Conservation (phyloP, 441 rosid genomes). For the Aleurites moluccanus region DNA sequence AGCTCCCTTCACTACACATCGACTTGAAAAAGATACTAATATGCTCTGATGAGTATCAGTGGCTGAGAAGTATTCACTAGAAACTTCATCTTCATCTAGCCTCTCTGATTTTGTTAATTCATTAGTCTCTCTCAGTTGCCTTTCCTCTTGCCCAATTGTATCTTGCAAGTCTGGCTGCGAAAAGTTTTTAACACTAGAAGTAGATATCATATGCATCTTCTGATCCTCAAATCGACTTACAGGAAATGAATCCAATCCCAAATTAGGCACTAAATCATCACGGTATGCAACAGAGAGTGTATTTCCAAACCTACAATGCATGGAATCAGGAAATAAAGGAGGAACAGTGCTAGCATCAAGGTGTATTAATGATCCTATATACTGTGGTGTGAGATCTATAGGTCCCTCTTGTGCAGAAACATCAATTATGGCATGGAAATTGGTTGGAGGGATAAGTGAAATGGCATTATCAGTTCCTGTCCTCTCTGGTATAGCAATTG, state of each 20-base stretch:
- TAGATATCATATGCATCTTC: slow-evolving; percentile 23
- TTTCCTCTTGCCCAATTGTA: slow-evolving; percentile 38
- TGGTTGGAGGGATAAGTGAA: slow-evolving; percentile 36
- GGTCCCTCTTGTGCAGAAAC: slow-evolving; percentile 36
- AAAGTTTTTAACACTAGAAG: slow-evolving; percentile 29
- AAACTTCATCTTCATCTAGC: slow-evolving; percentile 47
- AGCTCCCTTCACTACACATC: slow-evolving; percentile 68
- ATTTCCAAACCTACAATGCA: slow-evolving; percentile 36
- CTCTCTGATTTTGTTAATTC: slow-evolving; percentile 43
- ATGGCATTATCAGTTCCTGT: slow-evolving; percentile 39
- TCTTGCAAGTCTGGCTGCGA: slow-evolving; percentile 40
- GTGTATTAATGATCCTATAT: slow-evolving; percentile 36
- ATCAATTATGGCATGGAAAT: slow-evolving; percentile 31
- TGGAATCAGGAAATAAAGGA: slow-evolving; percentile 31
- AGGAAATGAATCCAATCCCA: slow-evolving; percentile 34
- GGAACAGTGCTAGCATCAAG: slow-evolving; percentile 37
- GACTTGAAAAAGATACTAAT: slow-evolving; percentile 86
- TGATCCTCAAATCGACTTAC: slow-evolving; percentile 39
- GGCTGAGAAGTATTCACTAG: slow-evolving; percentile 67
- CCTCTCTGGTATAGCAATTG: slow-evolving; percentile 50
- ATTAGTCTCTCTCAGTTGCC: slow-evolving; percentile 35
- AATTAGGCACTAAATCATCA: slow-evolving; percentile 32
- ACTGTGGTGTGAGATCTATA: slow-evolving; percentile 29
- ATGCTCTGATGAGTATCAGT: slow-evolving; percentile 88
- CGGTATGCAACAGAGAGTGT: slow-evolving; percentile 34